Base-by-base conservation (phyloP, 768 basidiomycete genomes). In the Mycena maculata region DNA sequence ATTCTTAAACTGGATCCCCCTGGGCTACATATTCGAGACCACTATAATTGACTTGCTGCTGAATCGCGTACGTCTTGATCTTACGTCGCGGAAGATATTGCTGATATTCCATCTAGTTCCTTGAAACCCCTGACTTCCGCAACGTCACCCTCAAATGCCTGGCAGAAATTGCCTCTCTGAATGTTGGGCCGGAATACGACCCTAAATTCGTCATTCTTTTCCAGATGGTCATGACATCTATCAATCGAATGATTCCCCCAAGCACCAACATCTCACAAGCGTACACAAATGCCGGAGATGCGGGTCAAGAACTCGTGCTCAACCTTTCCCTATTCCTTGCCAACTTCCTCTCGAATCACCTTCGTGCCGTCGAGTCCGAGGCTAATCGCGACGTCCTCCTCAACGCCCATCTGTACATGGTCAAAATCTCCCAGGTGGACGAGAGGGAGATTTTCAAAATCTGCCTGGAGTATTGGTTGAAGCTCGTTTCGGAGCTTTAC, bases 391-490 rank as follows among this genome's bases (percentile, higher is more conserved):
- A 97, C 73, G 92, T 99, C 0, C 85, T 99, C 28, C 87, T 98
- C 57, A 99, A 99, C 76, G 96, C 97, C 0, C 97, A 99, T 78
- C 83, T 97, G 30, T 99, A 99, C 81, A 95, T 99, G 88, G 94
- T 99, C 76, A 99, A 98, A 80, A 90, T 99, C 39, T 96, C 95
- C 0, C 95, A 96, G 72, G 98, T 99, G 38, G 97, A 99, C 73
- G 98, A 99, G 76, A 91, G 97, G 56, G 98, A 99, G 79, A 93
- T 99, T 70, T 99, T 99, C 90, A 99, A 99, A 82, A 98, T 99
- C 74, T 98, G 97, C 72, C 81, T 99, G 74, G 98, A 99, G 76
- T 99, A 99, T 81, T 99, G 98, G 95, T 78, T 90, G 60, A 96
- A 96, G 78, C 90, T 99, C 28, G 97, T 99, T 16, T 89, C 95